Conservation (phyloP, 495 filamentous ascomycete genomes). For the Podospora conica region DNA sequence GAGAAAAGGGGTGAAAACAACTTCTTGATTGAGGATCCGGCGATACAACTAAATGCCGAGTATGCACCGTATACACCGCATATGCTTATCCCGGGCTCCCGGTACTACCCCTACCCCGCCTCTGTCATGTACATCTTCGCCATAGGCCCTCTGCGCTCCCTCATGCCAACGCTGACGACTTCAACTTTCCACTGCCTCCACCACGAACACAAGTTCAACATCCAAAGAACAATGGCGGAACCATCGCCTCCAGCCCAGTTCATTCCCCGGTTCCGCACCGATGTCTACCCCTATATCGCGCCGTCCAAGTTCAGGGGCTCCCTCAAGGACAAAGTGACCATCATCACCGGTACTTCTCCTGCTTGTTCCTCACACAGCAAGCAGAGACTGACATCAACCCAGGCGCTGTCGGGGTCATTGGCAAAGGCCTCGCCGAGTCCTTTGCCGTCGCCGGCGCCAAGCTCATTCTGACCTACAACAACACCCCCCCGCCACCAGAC, state of each 20-base stretch:
- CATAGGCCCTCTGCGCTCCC: neutral
- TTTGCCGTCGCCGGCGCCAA: constrained; percentile 31
- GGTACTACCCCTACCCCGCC: neutral
- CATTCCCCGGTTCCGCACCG: constrained; percentile 26
- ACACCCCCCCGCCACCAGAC: constrained; percentile 21
- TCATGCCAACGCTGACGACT: neutral
- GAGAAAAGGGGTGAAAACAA: neutral
- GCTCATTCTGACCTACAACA: constrained; percentile 31
- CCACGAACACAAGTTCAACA: neutral
- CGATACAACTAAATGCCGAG: neutral
- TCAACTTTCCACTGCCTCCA: neutral
- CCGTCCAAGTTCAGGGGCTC: constrained; percentile 27
- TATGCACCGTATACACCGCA: neutral
- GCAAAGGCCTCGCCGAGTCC: constrained; percentile 27
- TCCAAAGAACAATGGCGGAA: neutral
- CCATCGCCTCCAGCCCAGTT: constrained; percentile 12
- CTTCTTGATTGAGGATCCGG: neutral
- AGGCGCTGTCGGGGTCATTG: constrained; percentile 29
- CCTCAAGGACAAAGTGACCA: constrained; percentile 24
- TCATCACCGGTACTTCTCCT: constrained; percentile 22
- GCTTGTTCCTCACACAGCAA: too few species aligned
- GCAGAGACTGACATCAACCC: neutral
- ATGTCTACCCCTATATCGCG: constrained; percentile 31
- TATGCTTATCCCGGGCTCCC: neutral
- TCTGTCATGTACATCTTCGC: neutral